Evolutionary conservation across 768 basidiomycete species (phyloP).

Genomic region (Collybiopsis luxurians): DNA sequence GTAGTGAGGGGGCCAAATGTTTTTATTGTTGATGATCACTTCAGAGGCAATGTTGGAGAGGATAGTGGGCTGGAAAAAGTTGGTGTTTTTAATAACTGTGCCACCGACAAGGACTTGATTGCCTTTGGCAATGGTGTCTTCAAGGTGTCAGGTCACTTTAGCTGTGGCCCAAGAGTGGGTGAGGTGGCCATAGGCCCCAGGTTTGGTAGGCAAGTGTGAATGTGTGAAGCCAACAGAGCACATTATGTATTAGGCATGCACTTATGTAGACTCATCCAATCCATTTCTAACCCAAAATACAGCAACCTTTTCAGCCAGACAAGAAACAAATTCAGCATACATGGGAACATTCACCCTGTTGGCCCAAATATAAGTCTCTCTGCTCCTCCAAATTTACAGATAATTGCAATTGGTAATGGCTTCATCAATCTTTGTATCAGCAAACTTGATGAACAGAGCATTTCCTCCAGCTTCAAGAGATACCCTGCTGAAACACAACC

Average conservation of each 20-base stretch:
- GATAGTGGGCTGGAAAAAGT: conserved; percentile 87
- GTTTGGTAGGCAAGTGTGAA: too few species aligned
- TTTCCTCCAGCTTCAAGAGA: conserved; percentile 94
- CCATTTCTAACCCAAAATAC: conserved; percentile 88
- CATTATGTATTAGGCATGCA: too few species aligned
- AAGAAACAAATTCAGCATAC: conserved; percentile 89
- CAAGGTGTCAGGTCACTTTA: conserved; percentile 84
- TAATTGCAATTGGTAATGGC: conserved; percentile 86
- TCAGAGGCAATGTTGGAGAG: conserved; percentile 76
- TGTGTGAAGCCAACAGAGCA: too few species aligned
- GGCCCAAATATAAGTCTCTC: conserved; percentile 86
- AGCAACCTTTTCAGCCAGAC: conserved; percentile 80
- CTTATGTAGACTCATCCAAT: conserved; percentile 72
- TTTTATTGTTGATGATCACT: conserved; percentile 73
- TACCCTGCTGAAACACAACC: conserved; percentile 31
- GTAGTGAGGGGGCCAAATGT: conserved; percentile 94
- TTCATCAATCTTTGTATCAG: conserved; percentile 90
- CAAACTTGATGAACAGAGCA: conserved; percentile 94
- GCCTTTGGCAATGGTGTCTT: conserved; percentile 82
- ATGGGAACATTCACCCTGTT: conserved; percentile 92
- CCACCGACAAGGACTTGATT: conserved; percentile 93
- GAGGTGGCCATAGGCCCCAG: conserved; percentile 90
- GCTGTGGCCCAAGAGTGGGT: conserved; percentile 84
- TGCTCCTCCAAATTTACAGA: conserved; percentile 80
- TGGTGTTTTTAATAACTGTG: conserved; percentile 51